phyloP scores from a whole-genome alignment of 306 rosid genomes.

The Vigna angularis region DNA sequence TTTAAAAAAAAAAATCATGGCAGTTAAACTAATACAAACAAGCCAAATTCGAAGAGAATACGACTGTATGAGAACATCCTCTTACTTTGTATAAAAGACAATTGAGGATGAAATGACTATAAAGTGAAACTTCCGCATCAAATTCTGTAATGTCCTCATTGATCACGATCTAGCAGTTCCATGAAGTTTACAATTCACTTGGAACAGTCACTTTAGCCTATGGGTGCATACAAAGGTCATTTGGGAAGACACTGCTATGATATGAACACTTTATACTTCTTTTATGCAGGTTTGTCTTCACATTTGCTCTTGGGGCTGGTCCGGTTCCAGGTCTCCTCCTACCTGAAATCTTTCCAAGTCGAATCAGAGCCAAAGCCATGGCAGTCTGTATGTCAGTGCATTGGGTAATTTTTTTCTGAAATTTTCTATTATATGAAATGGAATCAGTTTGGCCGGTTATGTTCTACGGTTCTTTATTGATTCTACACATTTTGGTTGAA shows the following conservation, averaged over 20 bases:
- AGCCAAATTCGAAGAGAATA: slow-evolving; percentile 3
- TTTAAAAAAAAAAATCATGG: background rate
- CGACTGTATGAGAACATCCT: background rate
- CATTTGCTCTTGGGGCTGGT: slow-evolving; percentile 97
- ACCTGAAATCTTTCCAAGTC: slow-evolving; percentile 90
- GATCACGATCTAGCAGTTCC: background rate
- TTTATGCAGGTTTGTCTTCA: slow-evolving; percentile 82
- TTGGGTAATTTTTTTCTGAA: slow-evolving; percentile 74
- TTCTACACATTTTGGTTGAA: slow-evolving; percentile 22
- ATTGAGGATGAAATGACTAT: background rate
- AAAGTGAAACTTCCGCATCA: background rate
- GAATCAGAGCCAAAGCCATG: slow-evolving; percentile 96
- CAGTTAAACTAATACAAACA: slow-evolving; percentile 15
- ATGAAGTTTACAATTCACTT: slow-evolving; percentile 1
- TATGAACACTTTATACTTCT: slow-evolving; percentile 32
- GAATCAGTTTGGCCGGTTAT: background rate
- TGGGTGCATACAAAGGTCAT: background rate
- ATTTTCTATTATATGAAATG: slow-evolving; percentile 20
- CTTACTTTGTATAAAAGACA: background rate
- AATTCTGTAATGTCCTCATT: background rate
- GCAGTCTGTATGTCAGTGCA: slow-evolving; percentile 96
- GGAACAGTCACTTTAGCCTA: slow-evolving; percentile 18
- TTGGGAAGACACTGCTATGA: slow-evolving; percentile 29
- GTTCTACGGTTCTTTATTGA: background rate
- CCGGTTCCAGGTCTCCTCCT: slow-evolving; percentile 97